These are phyloP conservation scores for Phaseolus lunatus DNA, from an alignment of 306 rosid genomes.

Conservation along the genomic window DNA sequence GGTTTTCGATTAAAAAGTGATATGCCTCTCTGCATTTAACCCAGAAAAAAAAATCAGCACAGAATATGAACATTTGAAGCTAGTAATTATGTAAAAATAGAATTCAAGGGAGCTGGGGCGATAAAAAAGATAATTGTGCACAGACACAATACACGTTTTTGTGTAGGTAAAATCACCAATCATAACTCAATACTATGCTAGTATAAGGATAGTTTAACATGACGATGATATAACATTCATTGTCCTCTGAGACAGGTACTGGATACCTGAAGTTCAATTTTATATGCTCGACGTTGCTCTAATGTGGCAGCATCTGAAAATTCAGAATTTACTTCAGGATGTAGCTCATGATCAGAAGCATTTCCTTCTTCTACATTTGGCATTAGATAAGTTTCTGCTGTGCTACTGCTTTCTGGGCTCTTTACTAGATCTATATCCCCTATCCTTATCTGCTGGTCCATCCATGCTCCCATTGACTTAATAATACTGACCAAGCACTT, in stretches of 20 bases:
- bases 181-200: slow-evolving; percentile 24
- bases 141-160: slow-evolving; percentile 29
- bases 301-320: slow-evolving; percentile 87
- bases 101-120: slow-evolving; percentile 31
- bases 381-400: slow-evolving; percentile 59
- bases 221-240: slow-evolving; percentile 24
- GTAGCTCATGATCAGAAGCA: slow-evolving; percentile 76
- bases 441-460: slow-evolving; percentile 85
- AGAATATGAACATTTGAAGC: slow-evolving; percentile 42
- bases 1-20: slow-evolving; percentile 93
- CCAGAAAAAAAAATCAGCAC: slow-evolving; percentile 54
- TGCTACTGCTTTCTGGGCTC: slow-evolving; percentile 63
- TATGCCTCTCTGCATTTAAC: slow-evolving; percentile 93
- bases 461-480: slow-evolving; percentile 98
- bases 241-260: slow-evolving; percentile 38
- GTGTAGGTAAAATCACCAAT: slow-evolving; percentile 32
- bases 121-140: slow-evolving; percentile 7
- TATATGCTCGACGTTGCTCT: slow-evolving; percentile 94
- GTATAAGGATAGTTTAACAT: slow-evolving; percentile 36
- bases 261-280: slow-evolving; percentile 93
- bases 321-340: slow-evolving; percentile 77
- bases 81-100: slow-evolving; percentile 31
- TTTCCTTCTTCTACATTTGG: slow-evolving; percentile 81
- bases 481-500: slow-evolving; percentile 90
- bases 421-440: slow-evolving; percentile 70